Base-by-base conservation (phyloP, 2,329 filamentous ascomycete species). In the Scedosporium minutisporum region DNA sequence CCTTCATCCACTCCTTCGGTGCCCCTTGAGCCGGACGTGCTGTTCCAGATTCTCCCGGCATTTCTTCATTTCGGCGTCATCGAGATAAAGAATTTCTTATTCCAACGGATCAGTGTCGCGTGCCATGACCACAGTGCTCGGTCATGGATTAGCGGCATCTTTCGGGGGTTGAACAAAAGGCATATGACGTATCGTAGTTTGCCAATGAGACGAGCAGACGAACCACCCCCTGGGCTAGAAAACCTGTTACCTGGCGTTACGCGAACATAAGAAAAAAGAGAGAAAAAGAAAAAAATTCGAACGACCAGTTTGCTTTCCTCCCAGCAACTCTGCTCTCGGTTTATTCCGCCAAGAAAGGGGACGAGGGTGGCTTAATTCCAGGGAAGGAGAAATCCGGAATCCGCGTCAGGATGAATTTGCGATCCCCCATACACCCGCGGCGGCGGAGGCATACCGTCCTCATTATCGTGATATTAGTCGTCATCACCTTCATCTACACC, bases 401-500 rank as follows among this genome's bases (percentile, higher is more conserved):
- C n/a, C 25, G 6, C 16, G 12, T 7, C 57, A 59, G 21, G 33
- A 65, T 65, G 64, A 61, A 42, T 29, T 18, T 33, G 16, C 55
- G 60, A 2, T 46, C 53, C 18, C 48, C 62, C 33, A 21, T 53
- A 42, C 42, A 55, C 44, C 59, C 60, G 57, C 65, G 65, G 18
- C 60, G 63, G 58, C 57, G 60, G 41, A 60, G 62, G 29, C 63
- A 62, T 21, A 62, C 62, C 12, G 41, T 65, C 21, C 14, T 61
- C 23, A 41, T 64, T 21, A 21, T 63, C 38, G 51, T 63, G 16
- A 29, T 63, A 14, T 58, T 63, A 10, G 60, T 61, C n/a, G 48
- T 65, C 12, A 33, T 53, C 6, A 53, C 57, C 21, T 64, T 64
- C 60, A 57, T 65, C 6, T 65, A 65, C 42, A 63, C 62, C 3